Base-by-base conservation (phyloP, 768 basidiomycete genomes). In the Mycena chlorophos region DNA sequence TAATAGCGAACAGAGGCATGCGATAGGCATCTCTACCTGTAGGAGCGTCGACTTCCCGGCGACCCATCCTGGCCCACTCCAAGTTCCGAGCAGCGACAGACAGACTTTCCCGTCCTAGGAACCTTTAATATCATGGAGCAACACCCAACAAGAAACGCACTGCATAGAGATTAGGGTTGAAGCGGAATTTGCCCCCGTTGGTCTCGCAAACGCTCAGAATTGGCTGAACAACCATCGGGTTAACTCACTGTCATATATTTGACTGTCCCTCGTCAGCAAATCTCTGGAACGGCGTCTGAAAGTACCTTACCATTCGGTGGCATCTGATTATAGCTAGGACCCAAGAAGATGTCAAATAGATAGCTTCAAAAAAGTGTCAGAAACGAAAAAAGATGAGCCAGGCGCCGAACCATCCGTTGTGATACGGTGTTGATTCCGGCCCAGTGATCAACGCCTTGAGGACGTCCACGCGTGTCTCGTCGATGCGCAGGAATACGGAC, bases 51-150 rank as follows among this genome's bases (percentile, higher is more conserved):
- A 94, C 67, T 86, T 88, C 22, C 95, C 94, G 2, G 92, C 66
- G 40, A 94, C 80, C 95, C 94, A 97, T 22, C 95, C 95, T 22
- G 95, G 95, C 1, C 95, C 94, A 17, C 75, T 69, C 95, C 95
- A 97, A 13, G 95, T 97, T 27, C 94, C 94, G 22, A 97, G 78
- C 17, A 97, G 75, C 23, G 91, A 93, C 30, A 96, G 73, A 69
- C 95, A 97, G 16, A 98, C 95, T 78, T 98, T 98, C 46, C 93
- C 92, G 65, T 95, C 92, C 87, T 91, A 56, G 16, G n/a, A n/a
- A n/a, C n/a, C n/a, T n/a, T n/a, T n/a, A n/a, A n/a, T n/a, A 57
- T 31, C 43, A 28, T 40, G n/a, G n/a, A n/a, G n/a, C n/a, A n/a
- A n/a, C n/a, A n/a, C n/a, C n/a, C n/a, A n/a, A n/a, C n/a, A n/a